Evolutionary conservation across 163 green algal species (phyloP).

Genomic region (Botryococcus braunii): DNA sequence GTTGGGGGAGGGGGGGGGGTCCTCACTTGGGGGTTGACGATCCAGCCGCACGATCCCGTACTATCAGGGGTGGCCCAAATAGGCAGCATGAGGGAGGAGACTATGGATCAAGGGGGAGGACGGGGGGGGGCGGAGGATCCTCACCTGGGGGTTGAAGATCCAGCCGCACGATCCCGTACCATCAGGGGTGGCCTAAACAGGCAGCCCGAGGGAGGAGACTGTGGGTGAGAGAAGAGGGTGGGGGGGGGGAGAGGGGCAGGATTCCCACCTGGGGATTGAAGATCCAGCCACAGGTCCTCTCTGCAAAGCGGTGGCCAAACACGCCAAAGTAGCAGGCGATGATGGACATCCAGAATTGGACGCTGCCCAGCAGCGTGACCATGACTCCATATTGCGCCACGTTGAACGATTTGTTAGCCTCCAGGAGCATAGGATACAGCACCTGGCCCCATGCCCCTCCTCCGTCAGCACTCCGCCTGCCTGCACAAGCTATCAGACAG

Average conservation of each 20-base stretch:
- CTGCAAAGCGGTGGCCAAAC: conserved; percentile 43
- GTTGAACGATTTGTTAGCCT: conserved; percentile 36
- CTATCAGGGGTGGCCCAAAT: no score
- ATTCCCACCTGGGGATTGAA: conserved; percentile 33
- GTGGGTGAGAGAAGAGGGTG: no score
- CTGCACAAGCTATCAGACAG: no score
- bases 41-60: no score
- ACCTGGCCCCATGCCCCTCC: background rate
- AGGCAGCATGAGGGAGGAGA: no score
- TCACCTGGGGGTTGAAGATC: no score
- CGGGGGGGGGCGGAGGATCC: no score
- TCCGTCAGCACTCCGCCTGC: no score
- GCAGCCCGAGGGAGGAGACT: background rate
- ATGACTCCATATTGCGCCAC: conserved; percentile 47
- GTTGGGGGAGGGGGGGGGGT: no score
- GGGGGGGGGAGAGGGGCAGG: no score
- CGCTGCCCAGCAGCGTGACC: conserved; percentile 29
- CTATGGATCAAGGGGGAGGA: no score
- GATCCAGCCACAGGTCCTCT: conserved; percentile 38
- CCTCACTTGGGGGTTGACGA: no score
- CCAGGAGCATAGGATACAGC: conserved; percentile 37
- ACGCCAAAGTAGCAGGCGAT: conserved; percentile 36
- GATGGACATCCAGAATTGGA: conserved; percentile 57
- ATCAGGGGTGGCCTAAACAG: background rate
- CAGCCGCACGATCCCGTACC: background rate